These are phyloP conservation scores for Zygoascus tannicola DNA, from an alignment of 805 yeast genomes.

Conservation along the genomic window DNA sequence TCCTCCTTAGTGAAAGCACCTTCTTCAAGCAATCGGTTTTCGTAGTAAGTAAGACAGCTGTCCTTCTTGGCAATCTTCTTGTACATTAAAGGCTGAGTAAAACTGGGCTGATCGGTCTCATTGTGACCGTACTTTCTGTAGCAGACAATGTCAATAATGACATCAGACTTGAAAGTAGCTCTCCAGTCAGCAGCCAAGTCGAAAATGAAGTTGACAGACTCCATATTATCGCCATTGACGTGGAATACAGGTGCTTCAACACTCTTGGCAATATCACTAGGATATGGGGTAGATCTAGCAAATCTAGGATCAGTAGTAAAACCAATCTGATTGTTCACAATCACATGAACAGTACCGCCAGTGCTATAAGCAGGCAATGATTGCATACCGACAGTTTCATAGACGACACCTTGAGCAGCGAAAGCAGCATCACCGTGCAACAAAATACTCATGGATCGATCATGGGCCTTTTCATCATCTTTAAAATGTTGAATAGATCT, in stretches of 20 bases:
- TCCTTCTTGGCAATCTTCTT: conserved; percentile 80
- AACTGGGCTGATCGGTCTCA: conserved; percentile 98
- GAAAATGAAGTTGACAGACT: conserved; percentile 83
- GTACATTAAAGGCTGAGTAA: conserved; percentile 98
- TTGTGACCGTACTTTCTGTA: conserved; percentile 99
- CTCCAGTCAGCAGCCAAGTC: conserved; percentile 98
- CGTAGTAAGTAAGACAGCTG: conserved; percentile 80
- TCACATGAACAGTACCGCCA: conserved; percentile 96
- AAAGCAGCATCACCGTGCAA: conserved; percentile 99
- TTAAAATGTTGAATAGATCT: conserved; percentile 92
- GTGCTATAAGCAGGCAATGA: conserved; percentile 90
- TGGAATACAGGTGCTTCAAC: conserved; percentile 98
- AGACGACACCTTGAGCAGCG: conserved; percentile 98
- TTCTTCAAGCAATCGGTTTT: conserved; percentile 68
- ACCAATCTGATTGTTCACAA: conserved; percentile 97
- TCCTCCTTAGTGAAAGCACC: conserved; percentile 85
- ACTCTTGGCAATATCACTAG: conserved; percentile 94
- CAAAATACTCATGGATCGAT: conserved; percentile 84
- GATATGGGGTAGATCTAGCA: conserved; percentile 96
- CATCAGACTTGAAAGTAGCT: conserved; percentile 92
- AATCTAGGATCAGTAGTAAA: conserved; percentile 98
- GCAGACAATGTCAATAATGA: conserved; percentile 92
- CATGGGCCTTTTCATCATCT: conserved; percentile 69
- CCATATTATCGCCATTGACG: conserved; percentile 97
- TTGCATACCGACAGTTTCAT: conserved; percentile 95